phyloP scores from a whole-genome alignment of 2,329 filamentous ascomycete genomes.

The Exophiala sp. region DNA sequence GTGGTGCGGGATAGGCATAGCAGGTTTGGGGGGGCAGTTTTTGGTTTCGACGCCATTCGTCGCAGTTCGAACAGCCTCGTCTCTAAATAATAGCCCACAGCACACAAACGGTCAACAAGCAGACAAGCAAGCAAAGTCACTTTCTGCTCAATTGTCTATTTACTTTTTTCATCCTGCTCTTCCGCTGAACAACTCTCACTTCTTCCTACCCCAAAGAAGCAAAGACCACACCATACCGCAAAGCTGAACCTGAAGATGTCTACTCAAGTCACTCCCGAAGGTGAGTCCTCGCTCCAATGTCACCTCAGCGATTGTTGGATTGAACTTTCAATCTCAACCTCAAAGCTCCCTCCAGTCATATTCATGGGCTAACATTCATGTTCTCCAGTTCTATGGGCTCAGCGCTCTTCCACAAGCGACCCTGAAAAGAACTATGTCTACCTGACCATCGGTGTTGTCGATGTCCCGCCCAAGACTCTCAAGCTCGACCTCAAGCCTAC shows the following conservation, averaged over 20 bases:
- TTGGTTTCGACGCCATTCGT: constrained; percentile 27
- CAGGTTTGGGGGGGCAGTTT: constrained; percentile 1
- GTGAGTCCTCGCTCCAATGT: constrained; percentile 35
- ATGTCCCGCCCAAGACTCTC: constrained; percentile 71
- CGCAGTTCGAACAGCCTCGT: constrained; percentile 25
- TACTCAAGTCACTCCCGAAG: constrained; percentile 44
- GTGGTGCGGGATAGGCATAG: background rate
- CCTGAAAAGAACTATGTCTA: constrained; percentile 90
- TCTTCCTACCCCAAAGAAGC: constrained; percentile 4
- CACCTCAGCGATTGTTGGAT: background rate
- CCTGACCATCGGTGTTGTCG: constrained; percentile 83
- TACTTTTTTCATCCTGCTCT: constrained; percentile 30
- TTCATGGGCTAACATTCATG: constrained; percentile 4
- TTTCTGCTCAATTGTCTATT: constrained; percentile 9
- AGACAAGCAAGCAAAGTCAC: constrained; percentile 10
- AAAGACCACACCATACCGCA: constrained; percentile 4
- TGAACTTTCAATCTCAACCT: constrained; percentile 24
- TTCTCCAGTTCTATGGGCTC: constrained; percentile 84
- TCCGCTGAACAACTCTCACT: background rate
- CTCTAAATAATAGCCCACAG: constrained; percentile 12
- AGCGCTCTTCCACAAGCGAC: constrained; percentile 81
- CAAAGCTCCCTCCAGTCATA: background rate
- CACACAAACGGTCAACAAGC: constrained; percentile 4
- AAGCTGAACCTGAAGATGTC: constrained; percentile 31
- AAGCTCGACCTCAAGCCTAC: constrained; percentile 80